Base-by-base conservation (phyloP, 768 basidiomycete genomes). In the Macrolepiota dolichaula region DNA sequence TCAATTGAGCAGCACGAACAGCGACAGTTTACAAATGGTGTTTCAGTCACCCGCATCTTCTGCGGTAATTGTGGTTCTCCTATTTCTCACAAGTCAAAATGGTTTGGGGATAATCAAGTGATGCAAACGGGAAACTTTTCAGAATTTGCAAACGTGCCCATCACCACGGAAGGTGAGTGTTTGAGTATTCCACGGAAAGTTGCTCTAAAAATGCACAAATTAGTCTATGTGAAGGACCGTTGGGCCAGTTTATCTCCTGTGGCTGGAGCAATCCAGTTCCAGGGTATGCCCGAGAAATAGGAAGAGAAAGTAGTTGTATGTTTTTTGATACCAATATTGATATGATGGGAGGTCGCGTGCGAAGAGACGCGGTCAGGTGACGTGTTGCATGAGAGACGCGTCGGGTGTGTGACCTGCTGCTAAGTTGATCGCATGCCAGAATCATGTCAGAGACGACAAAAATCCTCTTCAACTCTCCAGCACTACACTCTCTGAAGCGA, bases 401-500 rank as follows among this genome's bases (percentile, higher is more conserved):
- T 12, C 12, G 10, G 15, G 3, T 27, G 44, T 24, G 19, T 49
- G n/a, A 27, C 25, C 12, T 9, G 22, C 7, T 13, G 25, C 12
- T 24, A 19, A 44, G 47, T 27, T 44, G 9, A 51, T n/a, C 53
- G 32, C 56, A 59, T 61, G 47, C 47, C 1, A 49, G 47, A 38
- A 55, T 36, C 24, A 88, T 89, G 87, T 84, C 86, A 19, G 85
- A 84, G 9, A 90, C 88, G 1, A 91, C 89, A 0, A 81, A 91
- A 65, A 93, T 94, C 51, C 74, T 94, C 11, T 91, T 89, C 74
- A 91, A 94, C 72, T 91, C 91, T 3, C 89, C 92, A 0, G 92
- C 92, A 1, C 73, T 94, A 29, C 85, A 92, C 69, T 88, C 91
- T 22, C 82, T 94, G 46, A 92, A 91, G 70, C 88, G 92, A 52